These are phyloP conservation scores for Trichoderma gamsii DNA, from an alignment of 495 filamentous ascomycete genomes.

Conservation along the genomic window DNA sequence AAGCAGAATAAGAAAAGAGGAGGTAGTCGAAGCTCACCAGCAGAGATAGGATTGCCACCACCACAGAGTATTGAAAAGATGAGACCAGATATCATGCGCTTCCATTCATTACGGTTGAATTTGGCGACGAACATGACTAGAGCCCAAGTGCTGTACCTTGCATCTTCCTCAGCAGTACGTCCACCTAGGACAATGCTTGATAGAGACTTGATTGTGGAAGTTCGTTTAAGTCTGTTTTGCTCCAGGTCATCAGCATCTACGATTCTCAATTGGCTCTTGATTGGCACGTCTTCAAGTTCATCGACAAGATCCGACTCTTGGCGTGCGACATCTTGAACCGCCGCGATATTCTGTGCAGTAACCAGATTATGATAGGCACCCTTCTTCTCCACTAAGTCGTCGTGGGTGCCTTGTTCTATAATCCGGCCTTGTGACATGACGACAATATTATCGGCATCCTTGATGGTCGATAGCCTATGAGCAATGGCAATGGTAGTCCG, in stretches of 20 bases:
- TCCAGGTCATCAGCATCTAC: conserved; percentile 48
- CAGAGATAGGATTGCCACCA: conserved; percentile 76
- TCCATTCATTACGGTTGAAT: conserved; percentile 74
- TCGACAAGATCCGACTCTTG: conserved; percentile 36
- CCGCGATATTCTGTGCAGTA: conserved; percentile 71
- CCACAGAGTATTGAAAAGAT: conserved; percentile 75
- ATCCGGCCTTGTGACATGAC: conserved; percentile 76
- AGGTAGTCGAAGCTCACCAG: conserved; percentile 29
- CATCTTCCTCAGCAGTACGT: not conserved
- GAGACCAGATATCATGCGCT: conserved; percentile 69
- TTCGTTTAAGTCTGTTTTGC: conserved; percentile 40
- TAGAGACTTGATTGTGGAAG: conserved; percentile 51
- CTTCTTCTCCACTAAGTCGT: conserved; percentile 54
- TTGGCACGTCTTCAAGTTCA: conserved; percentile 41
- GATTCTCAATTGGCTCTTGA: conserved; percentile 40
- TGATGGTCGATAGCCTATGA: conserved; percentile 84
- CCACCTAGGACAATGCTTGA: conserved; percentile 55
- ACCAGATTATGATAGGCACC: conserved; percentile 72
- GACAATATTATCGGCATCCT: conserved; percentile 80
- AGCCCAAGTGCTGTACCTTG: conserved; percentile 63
- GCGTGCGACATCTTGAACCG: conserved; percentile 44
- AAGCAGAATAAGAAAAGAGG: not conserved
- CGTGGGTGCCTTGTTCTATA: conserved; percentile 77
- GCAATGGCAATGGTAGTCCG: conserved; percentile 80
- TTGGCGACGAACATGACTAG: conserved; percentile 75